Conservation (phyloP, 441 rosid species). For the Theobroma grandiflorum region DNA sequence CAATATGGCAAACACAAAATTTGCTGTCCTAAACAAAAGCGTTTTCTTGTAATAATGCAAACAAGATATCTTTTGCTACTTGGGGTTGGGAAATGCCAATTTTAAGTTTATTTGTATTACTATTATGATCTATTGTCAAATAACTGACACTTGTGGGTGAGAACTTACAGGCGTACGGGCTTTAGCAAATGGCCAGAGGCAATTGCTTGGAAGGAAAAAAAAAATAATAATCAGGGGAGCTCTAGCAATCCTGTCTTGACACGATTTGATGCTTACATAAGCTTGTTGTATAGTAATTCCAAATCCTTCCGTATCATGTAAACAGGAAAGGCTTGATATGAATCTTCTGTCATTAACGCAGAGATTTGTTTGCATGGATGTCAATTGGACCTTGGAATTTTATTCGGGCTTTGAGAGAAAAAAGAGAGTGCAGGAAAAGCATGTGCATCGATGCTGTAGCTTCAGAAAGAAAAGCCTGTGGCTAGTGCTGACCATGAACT, state of each 20-base stretch:
- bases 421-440: background rate
- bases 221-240: background rate
- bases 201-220: background rate
- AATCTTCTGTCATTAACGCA: background rate
- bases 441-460: background rate
- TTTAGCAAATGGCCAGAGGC: background rate
- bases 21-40: constrained; percentile 20
- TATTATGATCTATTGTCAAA: too few species aligned
- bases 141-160: background rate
- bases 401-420: background rate
- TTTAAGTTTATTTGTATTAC: too few species aligned
- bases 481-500: too few species aligned
- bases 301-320: background rate
- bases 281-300: background rate
- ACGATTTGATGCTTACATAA: background rate
- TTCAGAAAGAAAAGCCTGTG: too few species aligned
- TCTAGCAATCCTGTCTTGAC: background rate
- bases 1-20: constrained; percentile 20
- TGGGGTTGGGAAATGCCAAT: background rate
- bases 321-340: background rate
- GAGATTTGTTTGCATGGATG: constrained; percentile 1
- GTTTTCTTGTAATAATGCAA: constrained; percentile 27
- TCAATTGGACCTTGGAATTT: background rate
- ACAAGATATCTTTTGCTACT: background rate
- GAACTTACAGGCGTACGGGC: background rate